A percentile compares a stretch with the other conserved stretches of the same genome.
These are phyloP conservation scores for Monosporascus sp. DNA, from an alignment of 2,329 filamentous ascomycete genomes.

Conservation along the genomic window DNA sequence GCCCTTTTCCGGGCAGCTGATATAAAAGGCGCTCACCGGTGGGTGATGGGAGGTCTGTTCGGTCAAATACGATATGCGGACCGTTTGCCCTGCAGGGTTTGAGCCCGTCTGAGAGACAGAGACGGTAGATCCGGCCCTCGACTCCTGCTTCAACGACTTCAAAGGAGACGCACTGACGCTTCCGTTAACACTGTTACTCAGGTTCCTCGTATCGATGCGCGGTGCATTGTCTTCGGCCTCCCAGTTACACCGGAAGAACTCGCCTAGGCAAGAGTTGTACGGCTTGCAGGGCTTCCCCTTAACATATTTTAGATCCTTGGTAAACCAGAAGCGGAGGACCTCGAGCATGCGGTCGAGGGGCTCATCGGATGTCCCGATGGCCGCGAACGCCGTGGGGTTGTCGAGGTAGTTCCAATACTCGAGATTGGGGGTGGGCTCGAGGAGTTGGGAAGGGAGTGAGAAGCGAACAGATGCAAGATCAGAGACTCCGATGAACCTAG, in stretches of 20 bases:
- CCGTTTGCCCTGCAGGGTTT: conserved; percentile 40
- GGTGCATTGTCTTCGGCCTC: conserved; percentile 77
- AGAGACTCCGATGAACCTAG: conserved; percentile 87
- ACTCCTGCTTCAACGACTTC: conserved; percentile 36
- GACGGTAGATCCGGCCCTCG: conserved; percentile 42
- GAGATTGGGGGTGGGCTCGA: conserved; percentile 93
- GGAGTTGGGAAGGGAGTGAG: conserved; percentile 87
- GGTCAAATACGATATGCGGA: conserved; percentile 88
- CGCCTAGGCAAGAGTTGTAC: conserved; percentile 93
- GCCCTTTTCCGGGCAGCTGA: conserved; percentile 87
- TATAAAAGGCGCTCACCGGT: conserved; percentile 91
- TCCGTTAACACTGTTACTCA: conserved; percentile 28
- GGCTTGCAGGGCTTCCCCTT: conserved; percentile 99
- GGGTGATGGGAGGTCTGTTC: conserved; percentile 98
- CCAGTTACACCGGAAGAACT: conserved; percentile 99
- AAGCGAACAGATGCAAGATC: conserved; percentile 96
- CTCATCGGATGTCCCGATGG: conserved; percentile 84
- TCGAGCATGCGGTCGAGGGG: conserved; percentile 90
- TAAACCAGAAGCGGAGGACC: conserved; percentile 95
- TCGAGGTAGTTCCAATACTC: conserved; percentile 99
- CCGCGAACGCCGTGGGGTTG: conserved; percentile 80
- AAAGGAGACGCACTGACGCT: conserved; percentile 41
- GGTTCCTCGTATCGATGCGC: conserved; percentile 48
- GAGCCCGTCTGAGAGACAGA: conserved; percentile 45
- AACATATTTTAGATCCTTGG: conserved; percentile 97